These are phyloP conservation scores for Orbilia ellipsospora DNA, from an alignment of 2,329 filamentous ascomycete species.

Conservation along the genomic window DNA sequence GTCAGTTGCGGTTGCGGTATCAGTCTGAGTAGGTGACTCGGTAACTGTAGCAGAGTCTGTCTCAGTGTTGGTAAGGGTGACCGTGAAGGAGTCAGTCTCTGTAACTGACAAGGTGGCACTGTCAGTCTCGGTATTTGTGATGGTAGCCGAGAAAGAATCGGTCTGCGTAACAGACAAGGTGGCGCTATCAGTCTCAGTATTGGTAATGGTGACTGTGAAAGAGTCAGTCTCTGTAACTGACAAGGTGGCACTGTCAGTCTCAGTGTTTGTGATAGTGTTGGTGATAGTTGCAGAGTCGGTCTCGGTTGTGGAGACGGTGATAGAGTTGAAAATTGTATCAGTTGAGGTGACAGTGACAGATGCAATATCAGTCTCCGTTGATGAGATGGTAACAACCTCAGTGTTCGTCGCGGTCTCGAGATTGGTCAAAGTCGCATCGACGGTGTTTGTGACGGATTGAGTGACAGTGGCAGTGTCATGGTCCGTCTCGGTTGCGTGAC, in stretches of 20 bases:
- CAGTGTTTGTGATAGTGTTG: not conserved
- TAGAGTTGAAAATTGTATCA: not conserved
- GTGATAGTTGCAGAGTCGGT: not conserved
- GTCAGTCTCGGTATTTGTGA: not conserved
- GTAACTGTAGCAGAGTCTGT: not conserved
- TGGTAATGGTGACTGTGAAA: not conserved
- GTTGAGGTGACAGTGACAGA: conserved; percentile 5
- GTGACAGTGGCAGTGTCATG: not conserved
- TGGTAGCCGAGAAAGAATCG: not conserved
- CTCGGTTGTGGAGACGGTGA: not conserved
- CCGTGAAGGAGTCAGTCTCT: not conserved
- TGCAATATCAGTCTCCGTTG: not conserved
- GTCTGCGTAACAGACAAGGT: not conserved
- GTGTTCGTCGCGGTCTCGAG: not conserved
- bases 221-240: conserved; percentile 6
- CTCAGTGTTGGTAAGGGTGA: not conserved
- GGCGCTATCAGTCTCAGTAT: not conserved
- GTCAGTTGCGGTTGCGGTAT: not conserved
- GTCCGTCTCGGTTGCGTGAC: not conserved
- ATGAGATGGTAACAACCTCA: not conserved
- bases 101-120: conserved; percentile 3
- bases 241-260: not conserved
- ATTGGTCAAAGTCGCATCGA: conserved; percentile 7
- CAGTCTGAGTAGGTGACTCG: not conserved
- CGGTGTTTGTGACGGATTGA: not conserved